Evolutionary conservation across 2,329 filamentous ascomycete genomes (phyloP).

Genomic region (Ophiocordyceps camponoti-rufipedis): DNA sequence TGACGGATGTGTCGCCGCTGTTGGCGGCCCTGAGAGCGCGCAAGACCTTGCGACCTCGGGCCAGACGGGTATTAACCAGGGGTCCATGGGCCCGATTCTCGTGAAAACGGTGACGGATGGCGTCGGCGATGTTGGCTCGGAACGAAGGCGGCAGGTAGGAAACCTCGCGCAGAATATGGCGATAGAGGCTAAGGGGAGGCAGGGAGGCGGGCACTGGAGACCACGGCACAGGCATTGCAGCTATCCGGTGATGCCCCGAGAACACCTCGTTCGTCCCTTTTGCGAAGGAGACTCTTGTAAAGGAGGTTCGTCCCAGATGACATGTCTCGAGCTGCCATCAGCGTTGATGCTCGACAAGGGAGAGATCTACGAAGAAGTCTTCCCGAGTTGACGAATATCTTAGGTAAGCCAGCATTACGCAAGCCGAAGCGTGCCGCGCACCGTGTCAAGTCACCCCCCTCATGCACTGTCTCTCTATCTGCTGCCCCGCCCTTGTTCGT

Average conservation of each 20-base stretch:
- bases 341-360: neutral
- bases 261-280: no score
- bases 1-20: constrained; percentile 25
- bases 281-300: no score
- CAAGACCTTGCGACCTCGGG: constrained; percentile 22
- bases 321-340: neutral
- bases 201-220: constrained; percentile 8
- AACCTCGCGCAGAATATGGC: constrained; percentile 40
- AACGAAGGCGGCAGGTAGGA: constrained; percentile 39
- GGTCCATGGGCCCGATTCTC: constrained; percentile 13
- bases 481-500: neutral
- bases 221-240: constrained; percentile 12
- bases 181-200: constrained; percentile 25
- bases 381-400: no score
- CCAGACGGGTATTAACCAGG: constrained; percentile 14
- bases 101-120: constrained; percentile 29
- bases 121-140: constrained; percentile 21
- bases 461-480: no score
- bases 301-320: neutral
- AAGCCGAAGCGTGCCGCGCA: no score
- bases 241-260: neutral
- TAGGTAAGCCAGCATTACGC: no score
- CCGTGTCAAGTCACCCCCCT: no score
- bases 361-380: neutral
- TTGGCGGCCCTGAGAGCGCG: constrained; percentile 34